phyloP scores from a whole-genome alignment of 1,139 yeast genomes.

The Nadsonia starkeyi-henricii region DNA sequence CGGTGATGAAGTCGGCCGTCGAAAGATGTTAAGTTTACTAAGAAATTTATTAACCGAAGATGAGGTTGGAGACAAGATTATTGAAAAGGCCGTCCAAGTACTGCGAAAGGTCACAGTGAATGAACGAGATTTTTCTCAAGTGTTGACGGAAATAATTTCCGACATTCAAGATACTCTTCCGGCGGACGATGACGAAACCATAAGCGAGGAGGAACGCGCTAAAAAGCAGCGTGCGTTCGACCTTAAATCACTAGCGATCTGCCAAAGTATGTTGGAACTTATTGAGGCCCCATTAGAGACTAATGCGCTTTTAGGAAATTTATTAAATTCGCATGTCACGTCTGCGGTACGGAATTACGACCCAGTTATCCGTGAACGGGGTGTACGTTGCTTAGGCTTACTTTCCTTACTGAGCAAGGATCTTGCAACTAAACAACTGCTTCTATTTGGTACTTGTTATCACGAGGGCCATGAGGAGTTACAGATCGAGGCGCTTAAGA shows the following conservation, averaged over 20 bases:
- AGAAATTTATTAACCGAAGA: constrained; percentile 28
- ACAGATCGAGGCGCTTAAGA: constrained; percentile 48
- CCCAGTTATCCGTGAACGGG: constrained; percentile 48
- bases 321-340: constrained; percentile 64
- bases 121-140: constrained; percentile 72
- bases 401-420: constrained; percentile 57
- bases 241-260: constrained; percentile 52
- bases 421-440: constrained; percentile 39
- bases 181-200: constrained; percentile 20
- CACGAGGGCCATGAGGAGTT: constrained; percentile 47
- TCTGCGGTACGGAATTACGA: constrained; percentile 62
- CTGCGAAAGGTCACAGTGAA: constrained; percentile 58
- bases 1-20: constrained; percentile 84
- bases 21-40: constrained; percentile 61
- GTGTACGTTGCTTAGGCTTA: constrained; percentile 64
- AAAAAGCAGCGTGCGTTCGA: constrained; percentile 24
- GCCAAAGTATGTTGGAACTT: constrained; percentile 58
- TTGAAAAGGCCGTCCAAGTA: constrained; percentile 47
- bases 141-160: constrained; percentile 74
- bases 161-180: constrained; percentile 57
- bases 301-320: constrained; percentile 55
- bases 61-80: constrained; percentile 38
- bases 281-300: constrained; percentile 51
- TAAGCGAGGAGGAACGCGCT: constrained; percentile 8
- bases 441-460: constrained; percentile 49